A percentile compares a stretch with the other conserved stretches of the same genome.
phyloP scores from a whole-genome alignment of 139 green algal genomes.

The Picocystis salinarum region DNA sequence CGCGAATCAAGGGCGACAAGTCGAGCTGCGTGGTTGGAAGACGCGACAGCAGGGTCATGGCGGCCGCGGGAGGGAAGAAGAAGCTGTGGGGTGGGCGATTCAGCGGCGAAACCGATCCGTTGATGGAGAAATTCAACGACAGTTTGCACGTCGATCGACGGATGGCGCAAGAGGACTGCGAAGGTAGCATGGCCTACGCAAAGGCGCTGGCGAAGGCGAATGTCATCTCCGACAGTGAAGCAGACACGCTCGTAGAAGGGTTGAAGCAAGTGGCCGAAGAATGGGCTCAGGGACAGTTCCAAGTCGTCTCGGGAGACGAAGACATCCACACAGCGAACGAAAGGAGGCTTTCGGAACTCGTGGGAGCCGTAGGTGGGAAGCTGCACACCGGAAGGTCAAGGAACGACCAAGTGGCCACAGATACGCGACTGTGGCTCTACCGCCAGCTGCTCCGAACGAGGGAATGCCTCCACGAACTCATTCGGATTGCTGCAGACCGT shows the following conservation, averaged over 20 bases:
- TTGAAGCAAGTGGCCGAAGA: conserved; percentile 43
- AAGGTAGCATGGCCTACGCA: conserved; percentile 60
- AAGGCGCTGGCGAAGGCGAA: conserved; percentile 60
- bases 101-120: conserved; percentile 65
- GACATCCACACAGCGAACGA: conserved; percentile 98
- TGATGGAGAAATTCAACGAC: conserved; percentile 97
- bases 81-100: conserved; percentile 94
- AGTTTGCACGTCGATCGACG: conserved; percentile 75
- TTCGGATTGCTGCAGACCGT: conserved; percentile 48
- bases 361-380: conserved; percentile 46
- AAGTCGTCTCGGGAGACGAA: conserved; percentile 69
- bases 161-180: conserved; percentile 84
- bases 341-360: conserved; percentile 67
- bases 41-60: too few species aligned
- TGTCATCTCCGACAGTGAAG: conserved; percentile 68
- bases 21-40: too few species aligned
- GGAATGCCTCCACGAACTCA: conserved; percentile 48
- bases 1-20: too few species aligned
- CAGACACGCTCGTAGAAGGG: conserved; percentile 44
- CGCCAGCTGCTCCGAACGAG: conserved; percentile 43
- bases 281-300: conserved; percentile 56
- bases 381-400: conserved; percentile 40
- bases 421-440: conserved; percentile 85
- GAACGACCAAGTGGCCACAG: conserved; percentile 93
- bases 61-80: conserved; percentile 32